Conservation (phyloP, 2,329 filamentous ascomycete genomes). For the Apiospora malaysiana region DNA sequence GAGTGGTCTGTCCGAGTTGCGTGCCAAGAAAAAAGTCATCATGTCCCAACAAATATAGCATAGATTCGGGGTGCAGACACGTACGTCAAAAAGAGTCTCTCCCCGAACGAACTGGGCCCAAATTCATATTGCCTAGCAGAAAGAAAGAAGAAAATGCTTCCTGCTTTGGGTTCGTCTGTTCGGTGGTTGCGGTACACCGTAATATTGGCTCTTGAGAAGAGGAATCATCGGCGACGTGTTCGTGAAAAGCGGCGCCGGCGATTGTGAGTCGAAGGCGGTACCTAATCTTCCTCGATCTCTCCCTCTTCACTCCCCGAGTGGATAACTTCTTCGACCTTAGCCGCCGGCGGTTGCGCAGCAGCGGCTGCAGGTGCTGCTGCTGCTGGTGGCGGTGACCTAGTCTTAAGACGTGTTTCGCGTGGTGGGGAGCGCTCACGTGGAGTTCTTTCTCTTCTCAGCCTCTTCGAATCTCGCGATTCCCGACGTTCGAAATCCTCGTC, state of each 20-base stretch:
- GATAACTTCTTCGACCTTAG: conserved; percentile 64
- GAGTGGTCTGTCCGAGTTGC: not conserved
- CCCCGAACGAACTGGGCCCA: not conserved
- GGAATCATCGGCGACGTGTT: not conserved
- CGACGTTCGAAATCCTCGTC: conserved; percentile 72
- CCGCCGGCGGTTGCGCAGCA: conserved; percentile 31
- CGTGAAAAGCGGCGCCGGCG: not conserved
- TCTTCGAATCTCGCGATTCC: conserved; percentile 72
- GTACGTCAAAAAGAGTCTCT: conserved; percentile 22
- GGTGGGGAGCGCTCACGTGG: conserved; percentile 67
- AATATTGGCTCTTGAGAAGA: not conserved
- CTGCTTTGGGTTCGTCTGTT: not conserved
- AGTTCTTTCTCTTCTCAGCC: conserved; percentile 62
- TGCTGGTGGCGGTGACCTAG: conserved; percentile 58
- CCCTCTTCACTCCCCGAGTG: conserved; percentile 95
- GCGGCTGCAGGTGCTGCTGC: conserved; percentile 31
- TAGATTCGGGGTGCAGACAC: conserved; percentile 16
- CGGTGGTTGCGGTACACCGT: not conserved
- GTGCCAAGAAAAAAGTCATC: conserved; percentile 19
- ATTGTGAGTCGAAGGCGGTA: not conserved
- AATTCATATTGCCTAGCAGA: not conserved
- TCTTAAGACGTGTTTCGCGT: conserved; percentile 61
- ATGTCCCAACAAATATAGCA: conserved; percentile 19
- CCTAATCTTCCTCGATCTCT: conserved; percentile 86
- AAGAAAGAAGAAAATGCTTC: not conserved